Evolutionary conservation across 495 filamentous ascomycete genomes (phyloP), one percentile per base, ranked within the genome.

Genomic region (Neurospora discreta): DNA sequence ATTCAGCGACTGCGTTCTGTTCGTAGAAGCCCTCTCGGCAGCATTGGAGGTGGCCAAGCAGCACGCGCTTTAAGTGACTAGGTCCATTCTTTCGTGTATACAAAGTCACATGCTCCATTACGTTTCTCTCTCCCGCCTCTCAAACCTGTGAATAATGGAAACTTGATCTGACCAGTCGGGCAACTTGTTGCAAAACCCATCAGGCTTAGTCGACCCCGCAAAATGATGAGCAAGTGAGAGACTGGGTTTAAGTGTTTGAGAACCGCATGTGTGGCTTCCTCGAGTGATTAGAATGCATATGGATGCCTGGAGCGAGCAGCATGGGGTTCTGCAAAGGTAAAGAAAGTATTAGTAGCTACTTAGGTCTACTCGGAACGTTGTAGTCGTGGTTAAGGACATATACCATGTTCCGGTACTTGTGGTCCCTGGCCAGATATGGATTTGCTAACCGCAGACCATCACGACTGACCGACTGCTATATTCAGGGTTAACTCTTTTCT

Each of bases 1-100:
- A 0, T 98, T 90, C 78, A 78, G 78, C 69, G 95, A 99, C 75
- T 91, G 93, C 20, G 92, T 89, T 82, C 77, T 84, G 11, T 98
- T 98, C 80, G 89, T 90, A 23, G 80, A 86, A 71, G 88, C 84
- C n/a, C 88, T 92, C 71, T 79, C 78, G n/a, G 70, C 74, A 26
- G 90, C 87, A n/a, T 72, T 90, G 69, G 74, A 80, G 10, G 73
- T 77, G 69, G 79, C 78, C 16, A 74, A 15, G 23, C 11, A 52
- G 44, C 52, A 15, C 26, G 26, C 52, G 33, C 23, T 65, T 18
- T 65, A 65, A 36, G 52, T 65, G 52, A 26, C 15, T 65, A 65
- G 23, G 3, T 26, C 52, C 9, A 13, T 58, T 8, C 15, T 65
- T 60, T 65, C 52, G 23, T 60, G 13, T 33, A 65, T 65, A 65